A percentile compares a stretch with the other conserved stretches of the same genome.
Evolutionary conservation across 441 rosid genomes (phyloP).

Genomic region (Adansonia madagascariensis): DNA sequence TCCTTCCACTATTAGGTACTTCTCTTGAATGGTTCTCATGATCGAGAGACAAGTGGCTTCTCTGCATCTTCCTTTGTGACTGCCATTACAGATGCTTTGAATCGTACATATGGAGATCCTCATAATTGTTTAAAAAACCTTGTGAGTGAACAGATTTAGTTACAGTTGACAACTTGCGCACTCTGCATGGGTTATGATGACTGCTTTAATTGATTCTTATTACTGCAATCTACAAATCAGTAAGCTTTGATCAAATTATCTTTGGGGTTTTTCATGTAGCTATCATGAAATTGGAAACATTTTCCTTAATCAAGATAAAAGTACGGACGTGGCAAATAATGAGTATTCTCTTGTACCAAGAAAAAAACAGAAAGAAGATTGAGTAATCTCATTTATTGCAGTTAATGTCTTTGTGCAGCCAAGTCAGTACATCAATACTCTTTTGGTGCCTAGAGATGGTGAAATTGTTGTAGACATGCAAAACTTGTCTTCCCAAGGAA

Average conservation of each 20-base stretch:
- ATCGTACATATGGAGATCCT: conserved; percentile 76
- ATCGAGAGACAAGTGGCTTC: conserved; percentile 81
- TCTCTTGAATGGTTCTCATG: conserved; percentile 76
- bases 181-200: background rate
- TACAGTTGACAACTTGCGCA: background rate
- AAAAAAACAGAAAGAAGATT: background rate
- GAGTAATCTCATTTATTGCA: conserved; percentile 22
- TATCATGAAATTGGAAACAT: background rate
- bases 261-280: background rate
- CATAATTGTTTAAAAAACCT: conserved; percentile 62
- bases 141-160: conserved; percentile 50
- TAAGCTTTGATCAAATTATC: background rate
- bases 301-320: background rate
- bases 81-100: conserved; percentile 82
- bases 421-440: conserved; percentile 69
- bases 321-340: background rate
- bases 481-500: conserved; percentile 67
- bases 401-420: conserved; percentile 57
- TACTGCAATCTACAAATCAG: background rate
- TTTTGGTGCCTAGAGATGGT: conserved; percentile 77
- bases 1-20: conserved; percentile 55
- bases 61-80: conserved; percentile 81
- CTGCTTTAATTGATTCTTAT: background rate
- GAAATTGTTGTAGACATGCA: conserved; percentile 62
- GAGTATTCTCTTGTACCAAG: background rate